Base-by-base conservation (phyloP, 1,284 basidiomycete genomes). In the Cryptococcus jaspeensis region DNA sequence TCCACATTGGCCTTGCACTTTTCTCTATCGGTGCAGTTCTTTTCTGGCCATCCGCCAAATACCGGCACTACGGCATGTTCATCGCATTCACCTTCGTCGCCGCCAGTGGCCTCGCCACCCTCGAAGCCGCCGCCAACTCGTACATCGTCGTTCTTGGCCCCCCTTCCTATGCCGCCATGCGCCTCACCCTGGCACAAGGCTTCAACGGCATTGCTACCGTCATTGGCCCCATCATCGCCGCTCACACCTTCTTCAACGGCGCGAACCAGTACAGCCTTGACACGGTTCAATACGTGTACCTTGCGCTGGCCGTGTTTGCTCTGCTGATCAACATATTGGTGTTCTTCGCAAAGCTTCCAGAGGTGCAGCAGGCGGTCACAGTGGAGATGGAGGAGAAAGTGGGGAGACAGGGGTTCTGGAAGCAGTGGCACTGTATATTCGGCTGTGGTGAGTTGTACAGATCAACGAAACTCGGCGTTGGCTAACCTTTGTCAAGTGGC, bases 191-290 rank as follows among this genome's bases (percentile, higher is more conserved):
- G 15, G 69, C 69, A 1, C 67, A 71, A 53, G 56, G 44, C 2
- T 71, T 71, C 66, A 71, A 71, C 52, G 71, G 71, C 13, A 66
- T 73, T 23, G 70, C 71, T 1, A 71, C 70, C 0, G 67, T 71
- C 37, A 42, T 73, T 23, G 69, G 71, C 11, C 71, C 71, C 0
- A 43, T 64, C 43, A 66, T 71, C 40, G 69, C 69, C 1, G 53
- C 68, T 4, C 48, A 69, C 50, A 60, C 71, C 16, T 73, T 73
- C 57, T 71, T 73, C 59, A 64, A 65, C 53, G 65, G 63, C 28
- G 50, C 52, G 3, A 67, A 67, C 55, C 58, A 58, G 7, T 49
- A 59, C 28, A 53, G 52, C 43, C 63, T 68, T 46, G 58, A 50
- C 23, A 63, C 64, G 0, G 71, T 71, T 5, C 69, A 71, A 62